Evolutionary conservation across 1,284 basidiomycete genomes (phyloP).

Genomic region (Ustanciosporium gigantosporum): DNA sequence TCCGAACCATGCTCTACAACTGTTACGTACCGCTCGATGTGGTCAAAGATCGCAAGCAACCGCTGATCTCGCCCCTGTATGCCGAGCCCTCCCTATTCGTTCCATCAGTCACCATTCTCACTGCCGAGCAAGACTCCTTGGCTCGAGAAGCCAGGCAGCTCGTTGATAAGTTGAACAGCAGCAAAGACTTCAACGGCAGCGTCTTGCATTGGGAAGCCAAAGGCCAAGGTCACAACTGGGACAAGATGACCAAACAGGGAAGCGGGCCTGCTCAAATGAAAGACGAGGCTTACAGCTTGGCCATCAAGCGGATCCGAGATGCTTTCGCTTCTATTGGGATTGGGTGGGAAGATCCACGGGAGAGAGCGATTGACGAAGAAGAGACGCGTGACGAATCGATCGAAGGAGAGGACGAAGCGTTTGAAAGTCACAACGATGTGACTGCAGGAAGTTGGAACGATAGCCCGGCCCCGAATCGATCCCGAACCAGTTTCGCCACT

Average conservation of each 20-base stretch:
- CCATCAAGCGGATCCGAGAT: slow-evolving; percentile 16
- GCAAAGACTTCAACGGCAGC: slow-evolving; percentile 9
- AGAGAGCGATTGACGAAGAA: slow-evolving; percentile 4
- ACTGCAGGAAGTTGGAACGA: background rate
- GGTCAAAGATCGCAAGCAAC: slow-evolving; percentile 32
- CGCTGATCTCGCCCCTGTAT: slow-evolving; percentile 32
- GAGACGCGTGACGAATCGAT: slow-evolving; percentile 9
- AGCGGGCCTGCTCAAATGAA: slow-evolving; percentile 17
- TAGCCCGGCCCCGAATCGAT: background rate
- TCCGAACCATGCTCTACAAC: slow-evolving; percentile 28
- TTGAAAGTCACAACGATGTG: background rate
- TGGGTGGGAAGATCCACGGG: slow-evolving; percentile 8
- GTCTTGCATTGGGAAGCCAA: slow-evolving; percentile 29
- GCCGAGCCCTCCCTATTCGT: slow-evolving; percentile 23
- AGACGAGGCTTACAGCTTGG: slow-evolving; percentile 29
- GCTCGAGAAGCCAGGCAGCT: slow-evolving; percentile 25
- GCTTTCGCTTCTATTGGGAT: slow-evolving; percentile 18
- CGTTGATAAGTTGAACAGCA: slow-evolving; percentile 10
- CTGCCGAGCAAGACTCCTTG: slow-evolving; percentile 31
- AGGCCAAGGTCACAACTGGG: slow-evolving; percentile 48
- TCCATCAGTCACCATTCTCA: slow-evolving; percentile 29
- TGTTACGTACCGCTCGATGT: slow-evolving; percentile 25
- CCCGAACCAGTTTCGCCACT: background rate
- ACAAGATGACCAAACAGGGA: slow-evolving; percentile 36
- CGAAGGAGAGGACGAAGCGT: slow-evolving; percentile 7